These are phyloP conservation scores for Tuctoria greenei DNA, from an alignment of 176 grass and related monocot genomes.

Conservation along the genomic window DNA sequence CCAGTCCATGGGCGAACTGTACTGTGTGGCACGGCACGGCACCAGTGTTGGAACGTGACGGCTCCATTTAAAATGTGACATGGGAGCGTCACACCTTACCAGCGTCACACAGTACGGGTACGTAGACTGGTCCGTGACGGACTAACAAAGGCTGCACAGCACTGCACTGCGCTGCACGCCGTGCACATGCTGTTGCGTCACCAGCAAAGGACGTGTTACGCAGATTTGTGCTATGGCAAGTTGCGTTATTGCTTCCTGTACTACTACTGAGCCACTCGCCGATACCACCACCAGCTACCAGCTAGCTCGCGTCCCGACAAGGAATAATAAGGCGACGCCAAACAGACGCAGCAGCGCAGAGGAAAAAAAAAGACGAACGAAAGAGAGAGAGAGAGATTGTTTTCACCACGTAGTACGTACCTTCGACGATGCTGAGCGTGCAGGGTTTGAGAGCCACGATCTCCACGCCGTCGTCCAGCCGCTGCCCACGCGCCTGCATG, in stretches of 20 bases:
- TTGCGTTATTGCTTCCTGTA: neutral
- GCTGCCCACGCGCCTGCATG: slow-evolving; percentile 70
- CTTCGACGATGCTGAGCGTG: slow-evolving; percentile 65
- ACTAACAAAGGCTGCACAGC: neutral
- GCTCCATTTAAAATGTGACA: neutral
- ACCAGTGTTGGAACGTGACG: neutral
- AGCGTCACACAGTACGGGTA: neutral
- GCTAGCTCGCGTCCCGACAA: slow-evolving; percentile 4
- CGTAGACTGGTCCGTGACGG: neutral
- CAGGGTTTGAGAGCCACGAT: slow-evolving; percentile 74
- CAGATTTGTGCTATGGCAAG: neutral
- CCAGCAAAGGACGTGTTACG: neutral
- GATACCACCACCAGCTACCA: neutral
- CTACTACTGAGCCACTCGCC: neutral
- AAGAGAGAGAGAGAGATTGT: neutral
- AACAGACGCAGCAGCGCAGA: neutral
- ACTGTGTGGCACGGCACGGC: no score
- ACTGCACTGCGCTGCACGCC: no score
- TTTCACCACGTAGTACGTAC: slow-evolving; percentile 51
- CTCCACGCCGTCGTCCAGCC: slow-evolving; percentile 77
- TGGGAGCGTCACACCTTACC: neutral
- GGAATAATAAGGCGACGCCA: neutral
- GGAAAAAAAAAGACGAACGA: neutral
- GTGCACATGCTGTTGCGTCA: neutral
- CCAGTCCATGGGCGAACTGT: neutral